phyloP scores from a whole-genome alignment of 306 rosid species.

The Prunus campanulata region DNA sequence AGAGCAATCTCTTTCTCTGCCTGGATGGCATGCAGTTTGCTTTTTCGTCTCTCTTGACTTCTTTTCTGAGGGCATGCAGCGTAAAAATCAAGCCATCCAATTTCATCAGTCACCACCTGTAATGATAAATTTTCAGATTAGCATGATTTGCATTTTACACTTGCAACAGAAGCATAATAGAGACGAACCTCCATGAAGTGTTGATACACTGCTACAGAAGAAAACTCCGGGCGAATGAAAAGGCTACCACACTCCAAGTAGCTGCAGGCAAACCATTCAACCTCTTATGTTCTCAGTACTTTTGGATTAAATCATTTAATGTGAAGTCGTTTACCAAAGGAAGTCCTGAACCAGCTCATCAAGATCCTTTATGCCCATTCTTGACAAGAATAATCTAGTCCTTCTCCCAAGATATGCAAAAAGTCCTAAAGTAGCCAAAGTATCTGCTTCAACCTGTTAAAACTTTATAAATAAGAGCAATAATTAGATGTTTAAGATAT shows the following conservation, averaged over 20 bases:
- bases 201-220: slow-evolving; percentile 48
- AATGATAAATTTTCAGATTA: slow-evolving; percentile 7
- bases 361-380: slow-evolving; percentile 59
- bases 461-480: slow-evolving; percentile 19
- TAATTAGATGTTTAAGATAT: slow-evolving; percentile 5
- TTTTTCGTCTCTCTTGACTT: slow-evolving; percentile 39
- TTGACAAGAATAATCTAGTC: slow-evolving; percentile 64
- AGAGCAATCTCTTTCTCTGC: slow-evolving; percentile 67
- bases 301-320: slow-evolving; percentile 10
- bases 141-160: slow-evolving; percentile 7
- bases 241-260: slow-evolving; percentile 73
- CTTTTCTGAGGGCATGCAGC: slow-evolving; percentile 36
- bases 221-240: slow-evolving; percentile 57
- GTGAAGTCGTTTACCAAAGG: slow-evolving; percentile 45
- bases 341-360: slow-evolving; percentile 65
- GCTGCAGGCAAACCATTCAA: slow-evolving; percentile 44
- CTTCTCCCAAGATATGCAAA: slow-evolving; percentile 70
- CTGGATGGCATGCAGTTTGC: slow-evolving; percentile 44
- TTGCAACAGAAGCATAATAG: slow-evolving; percentile 9
- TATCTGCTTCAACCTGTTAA: slow-evolving; percentile 51
- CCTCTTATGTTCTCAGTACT: slow-evolving; percentile 1
- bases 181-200: slow-evolving; percentile 66
- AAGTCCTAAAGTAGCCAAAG: slow-evolving; percentile 57
- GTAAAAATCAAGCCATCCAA: slow-evolving; percentile 73
- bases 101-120: slow-evolving; percentile 66